These are phyloP conservation scores for Pseudotsuga menziesii DNA, from an alignment of 75 land plant genomes.

Conservation along the genomic window DNA sequence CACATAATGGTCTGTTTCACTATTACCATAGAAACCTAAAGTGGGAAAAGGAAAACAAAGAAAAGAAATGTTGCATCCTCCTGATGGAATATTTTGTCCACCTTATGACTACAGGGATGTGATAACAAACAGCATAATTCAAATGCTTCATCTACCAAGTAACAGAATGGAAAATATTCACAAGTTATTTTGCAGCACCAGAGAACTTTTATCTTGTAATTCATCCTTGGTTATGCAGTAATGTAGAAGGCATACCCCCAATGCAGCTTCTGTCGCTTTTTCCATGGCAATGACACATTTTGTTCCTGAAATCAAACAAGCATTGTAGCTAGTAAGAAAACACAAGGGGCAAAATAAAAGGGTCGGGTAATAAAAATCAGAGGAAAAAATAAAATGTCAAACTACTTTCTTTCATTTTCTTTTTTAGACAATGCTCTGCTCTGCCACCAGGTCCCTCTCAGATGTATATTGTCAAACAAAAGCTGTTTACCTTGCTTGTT, in stretches of 20 bases:
- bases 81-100: not conserved
- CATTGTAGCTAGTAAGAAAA: not conserved
- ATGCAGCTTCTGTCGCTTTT: not conserved
- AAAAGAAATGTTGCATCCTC: no score
- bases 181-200: not conserved
- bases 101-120: not conserved
- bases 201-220: not conserved
- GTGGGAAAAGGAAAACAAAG: not conserved
- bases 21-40: not conserved
- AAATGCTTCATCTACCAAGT: not conserved
- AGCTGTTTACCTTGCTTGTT: not conserved
- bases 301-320: constrained; percentile 2
- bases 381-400: not conserved
- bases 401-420: not conserved
- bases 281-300: constrained; percentile 1
- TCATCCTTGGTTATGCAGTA: not conserved
- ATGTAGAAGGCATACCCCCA: constrained; percentile 6
- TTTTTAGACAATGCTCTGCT: not conserved
- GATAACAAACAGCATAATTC: not conserved
- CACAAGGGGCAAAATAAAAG: not conserved
- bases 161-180: not conserved
- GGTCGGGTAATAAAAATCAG: no score
- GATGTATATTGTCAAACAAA: not conserved
- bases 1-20: not conserved
- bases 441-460: not conserved